Base-by-base conservation (phyloP, 2,329 filamentous ascomycete genomes). In the Fusarium xyrophilum region DNA sequence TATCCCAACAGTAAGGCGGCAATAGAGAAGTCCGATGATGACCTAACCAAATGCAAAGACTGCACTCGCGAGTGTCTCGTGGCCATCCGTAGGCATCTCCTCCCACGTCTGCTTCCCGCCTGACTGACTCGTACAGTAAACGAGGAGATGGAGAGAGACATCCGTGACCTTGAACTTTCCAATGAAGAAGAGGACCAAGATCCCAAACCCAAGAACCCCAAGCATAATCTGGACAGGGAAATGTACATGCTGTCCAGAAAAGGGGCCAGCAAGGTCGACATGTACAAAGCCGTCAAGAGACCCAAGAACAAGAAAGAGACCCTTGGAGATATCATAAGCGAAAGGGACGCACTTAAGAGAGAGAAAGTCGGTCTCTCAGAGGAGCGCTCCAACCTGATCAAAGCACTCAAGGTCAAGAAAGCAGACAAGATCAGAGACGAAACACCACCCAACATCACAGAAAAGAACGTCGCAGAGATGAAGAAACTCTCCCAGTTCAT, bases 1-100 rank as follows among this genome's bases (percentile, higher is more conserved):
- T 54, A 54, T 9, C 51, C 51, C 10, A 54, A 33, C 5, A 54
- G 38, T 28, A 54, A 46, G 17, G 51, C 11, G 6, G 23, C 23
- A 12, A n/a, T 25, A 54, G 19, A 30, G 21, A 46, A 46, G 51
- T 4, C 50, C 5, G 28, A n/a, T 15, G 46, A 12, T 5, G 28
- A 12, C 11, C 15, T 15, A 19, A 21, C 8, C 28, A 47, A 47
- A 25, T n/a, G 13, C 46, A n/a, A 15, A 8, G 23, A 23, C 12
- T 36, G 32, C 13, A 27, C 46, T n/a, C 46, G 21, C 21, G 46
- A 50, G 13, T 36, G 46, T 50, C 46, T 50, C 7, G 13, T 38
- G 0, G 21, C 46, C 2, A 36, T 50, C 23, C 21, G 46, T 38
- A n/a, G 5, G 32, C 12, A 36, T n/a, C 9, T 27, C 32, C 17